Percentiles rank a stretch among this genome's conserved stretches.
phyloP scores from a whole-genome alignment of 1,139 yeast species.

The Wickerhamomyces sp. region DNA sequence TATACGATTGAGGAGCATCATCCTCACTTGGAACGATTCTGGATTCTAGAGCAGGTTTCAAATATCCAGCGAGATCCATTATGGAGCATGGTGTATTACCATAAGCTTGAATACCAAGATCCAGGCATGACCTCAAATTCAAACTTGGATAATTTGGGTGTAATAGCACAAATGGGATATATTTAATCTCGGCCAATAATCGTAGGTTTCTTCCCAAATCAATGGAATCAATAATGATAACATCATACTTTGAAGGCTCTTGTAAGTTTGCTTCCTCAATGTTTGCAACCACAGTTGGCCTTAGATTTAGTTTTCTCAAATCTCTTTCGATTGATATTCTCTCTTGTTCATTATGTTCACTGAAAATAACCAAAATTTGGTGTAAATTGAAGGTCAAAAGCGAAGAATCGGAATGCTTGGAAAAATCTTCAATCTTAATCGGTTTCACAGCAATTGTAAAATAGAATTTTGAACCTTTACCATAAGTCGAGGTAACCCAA shows the following conservation, averaged over 20 bases:
- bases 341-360: constrained; percentile 52
- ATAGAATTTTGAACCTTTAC: constrained; percentile 78
- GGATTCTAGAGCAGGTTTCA: constrained; percentile 80
- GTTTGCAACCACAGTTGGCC: constrained; percentile 37
- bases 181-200: constrained; percentile 67
- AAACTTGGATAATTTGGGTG: constrained; percentile 77
- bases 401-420: constrained; percentile 58
- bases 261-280: constrained; percentile 36
- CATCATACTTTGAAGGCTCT: constrained; percentile 63
- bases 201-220: constrained; percentile 70
- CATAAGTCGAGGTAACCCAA: constrained; percentile 80
- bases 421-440: constrained; percentile 52
- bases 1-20: constrained; percentile 73
- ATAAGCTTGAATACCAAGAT: constrained; percentile 80
- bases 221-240: constrained; percentile 75
- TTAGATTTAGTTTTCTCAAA: constrained; percentile 29
- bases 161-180: constrained; percentile 72
- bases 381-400: constrained; percentile 70
- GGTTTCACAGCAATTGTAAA: constrained; percentile 78
- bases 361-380: constrained; percentile 63
- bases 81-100: constrained; percentile 86
- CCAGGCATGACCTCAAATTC: constrained; percentile 77
- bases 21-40: constrained; percentile 76
- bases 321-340: constrained; percentile 37
- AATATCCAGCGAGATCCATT: constrained; percentile 74